Conservation (phyloP, 176 grass and related monocot species). For the Eragrostis curvula region DNA sequence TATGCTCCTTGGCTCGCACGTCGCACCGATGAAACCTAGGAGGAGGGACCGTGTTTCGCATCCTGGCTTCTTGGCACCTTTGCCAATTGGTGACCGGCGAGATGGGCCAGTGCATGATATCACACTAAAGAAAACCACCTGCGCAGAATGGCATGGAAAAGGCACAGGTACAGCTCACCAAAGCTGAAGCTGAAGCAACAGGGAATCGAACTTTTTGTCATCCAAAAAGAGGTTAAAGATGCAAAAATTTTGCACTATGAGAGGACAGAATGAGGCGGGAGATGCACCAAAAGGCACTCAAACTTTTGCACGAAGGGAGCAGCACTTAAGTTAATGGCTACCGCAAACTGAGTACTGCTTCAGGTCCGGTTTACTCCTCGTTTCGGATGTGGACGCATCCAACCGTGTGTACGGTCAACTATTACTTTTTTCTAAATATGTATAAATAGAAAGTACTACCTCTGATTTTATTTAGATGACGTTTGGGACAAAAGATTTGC, state of each 20-base stretch:
- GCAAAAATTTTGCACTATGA: constrained; percentile 23
- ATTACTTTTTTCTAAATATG: not conserved
- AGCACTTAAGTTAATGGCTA: not conserved
- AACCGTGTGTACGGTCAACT: too few relatives aligned
- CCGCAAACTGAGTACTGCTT: not conserved
- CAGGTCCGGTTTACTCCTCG: not conserved
- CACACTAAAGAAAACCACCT: not conserved
- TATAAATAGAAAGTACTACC: not conserved
- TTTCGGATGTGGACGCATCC: not conserved
- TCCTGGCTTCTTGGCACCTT: constrained; percentile 28
- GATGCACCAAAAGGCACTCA: constrained; percentile 19
- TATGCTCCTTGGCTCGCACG: not conserved
- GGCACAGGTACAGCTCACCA: constrained; percentile 28
- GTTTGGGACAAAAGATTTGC: too few relatives aligned
- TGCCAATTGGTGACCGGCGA: constrained; percentile 24
- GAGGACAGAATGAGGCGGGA: constrained; percentile 30
- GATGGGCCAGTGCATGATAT: constrained; percentile 6
- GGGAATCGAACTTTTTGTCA: constrained; percentile 26
- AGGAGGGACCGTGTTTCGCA: not conserved
- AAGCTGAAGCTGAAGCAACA: constrained; percentile 28
- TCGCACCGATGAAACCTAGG: constrained; percentile 20
- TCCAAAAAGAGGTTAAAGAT: constrained; percentile 36
- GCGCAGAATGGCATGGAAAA: constrained; percentile 1
- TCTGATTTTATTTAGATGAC: too few relatives aligned
- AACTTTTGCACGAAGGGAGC: constrained; percentile 16